These are phyloP conservation scores for Cordyceps militaris DNA, from an alignment of 2,329 filamentous ascomycete genomes.

Conservation along the genomic window DNA sequence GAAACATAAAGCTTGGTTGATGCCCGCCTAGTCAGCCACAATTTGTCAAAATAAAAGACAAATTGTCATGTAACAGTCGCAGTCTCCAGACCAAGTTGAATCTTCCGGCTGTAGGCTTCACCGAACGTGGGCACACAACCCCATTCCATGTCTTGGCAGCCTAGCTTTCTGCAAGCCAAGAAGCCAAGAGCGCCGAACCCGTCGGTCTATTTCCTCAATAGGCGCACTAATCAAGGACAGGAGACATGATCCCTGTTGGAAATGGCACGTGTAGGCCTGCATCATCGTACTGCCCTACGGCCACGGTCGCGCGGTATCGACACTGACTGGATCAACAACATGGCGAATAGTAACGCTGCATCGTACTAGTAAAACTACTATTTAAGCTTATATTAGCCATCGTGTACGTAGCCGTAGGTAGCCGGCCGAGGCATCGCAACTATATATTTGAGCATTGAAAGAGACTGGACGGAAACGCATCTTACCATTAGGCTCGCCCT, in stretches of 20 bases:
- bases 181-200: not conserved
- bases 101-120: not conserved
- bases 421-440: not conserved
- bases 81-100: too few relatives aligned
- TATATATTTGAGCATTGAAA: too few relatives aligned
- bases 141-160: not conserved
- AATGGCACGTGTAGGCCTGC: not conserved
- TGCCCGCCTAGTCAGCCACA: too few relatives aligned
- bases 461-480: too few relatives aligned
- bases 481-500: not conserved
- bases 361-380: not conserved
- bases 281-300: not conserved
- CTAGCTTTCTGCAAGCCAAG: constrained; percentile 3
- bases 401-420: not conserved
- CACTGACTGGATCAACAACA: not conserved
- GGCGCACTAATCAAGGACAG: not conserved
- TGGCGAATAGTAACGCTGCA: not conserved
- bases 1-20: too few relatives aligned
- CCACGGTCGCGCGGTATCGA: constrained; percentile 10
- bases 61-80: not conserved
- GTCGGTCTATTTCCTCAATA: not conserved
- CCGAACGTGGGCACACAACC: not conserved
- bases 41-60: too few relatives aligned
- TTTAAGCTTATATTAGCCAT: not conserved
- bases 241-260: not conserved